A percentile compares a stretch with the other conserved stretches of the same genome.
These are phyloP conservation scores for Saccharomycopsis schoenii DNA, from an alignment of 805 yeast genomes.

Conservation along the genomic window DNA sequence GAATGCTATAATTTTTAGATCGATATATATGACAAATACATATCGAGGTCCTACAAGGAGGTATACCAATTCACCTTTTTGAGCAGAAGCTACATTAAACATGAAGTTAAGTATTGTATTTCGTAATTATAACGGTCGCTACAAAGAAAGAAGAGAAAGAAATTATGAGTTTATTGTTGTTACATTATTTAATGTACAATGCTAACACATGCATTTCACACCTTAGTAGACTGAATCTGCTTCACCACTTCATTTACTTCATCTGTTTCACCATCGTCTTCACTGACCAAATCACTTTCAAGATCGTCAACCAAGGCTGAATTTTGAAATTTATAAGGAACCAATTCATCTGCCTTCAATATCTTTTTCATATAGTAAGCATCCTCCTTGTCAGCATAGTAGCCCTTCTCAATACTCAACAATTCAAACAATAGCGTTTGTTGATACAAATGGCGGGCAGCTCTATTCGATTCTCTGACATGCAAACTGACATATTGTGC, in stretches of 20 bases:
- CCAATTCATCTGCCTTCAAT: constrained; percentile 47
- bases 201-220: not conserved
- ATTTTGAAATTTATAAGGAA: constrained; percentile 48
- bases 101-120: too few species aligned
- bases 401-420: constrained; percentile 70
- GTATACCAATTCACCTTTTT: too few species aligned
- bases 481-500: constrained; percentile 84
- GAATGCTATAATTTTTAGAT: too few species aligned
- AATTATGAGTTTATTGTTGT: too few species aligned
- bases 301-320: constrained; percentile 48
- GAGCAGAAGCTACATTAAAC: too few species aligned
- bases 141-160: too few species aligned
- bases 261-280: not conserved
- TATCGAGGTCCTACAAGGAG: too few species aligned
- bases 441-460: constrained; percentile 85
- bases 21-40: too few species aligned
- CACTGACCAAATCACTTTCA: constrained; percentile 31
- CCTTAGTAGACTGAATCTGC: not conserved
- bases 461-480: constrained; percentile 86
- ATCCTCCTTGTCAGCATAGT: constrained; percentile 96
- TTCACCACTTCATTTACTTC: not conserved
- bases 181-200: too few species aligned
- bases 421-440: constrained; percentile 81
- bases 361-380: constrained; percentile 89
- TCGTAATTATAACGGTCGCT: too few species aligned